Percentiles rank a stretch among this genome's conserved stretches.
Evolutionary conservation across 345 rosid species (phyloP).

Genomic region (Bruguiera parviflora): DNA sequence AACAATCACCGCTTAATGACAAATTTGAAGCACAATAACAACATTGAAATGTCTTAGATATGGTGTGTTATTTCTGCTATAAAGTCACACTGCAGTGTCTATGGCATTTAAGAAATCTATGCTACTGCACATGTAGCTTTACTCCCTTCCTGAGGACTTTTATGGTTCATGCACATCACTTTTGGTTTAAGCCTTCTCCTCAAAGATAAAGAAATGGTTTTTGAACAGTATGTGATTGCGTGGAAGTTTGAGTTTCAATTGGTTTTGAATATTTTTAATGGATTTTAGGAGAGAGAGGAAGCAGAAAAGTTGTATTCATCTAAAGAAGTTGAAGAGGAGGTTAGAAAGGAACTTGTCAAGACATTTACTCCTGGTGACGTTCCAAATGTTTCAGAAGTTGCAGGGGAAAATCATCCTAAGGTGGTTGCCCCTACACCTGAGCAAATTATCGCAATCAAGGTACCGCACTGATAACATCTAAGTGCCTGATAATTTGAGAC

Average conservation of each 20-base stretch:
- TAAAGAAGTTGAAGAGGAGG: conserved; percentile 87
- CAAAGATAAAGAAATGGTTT: neutral
- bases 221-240: neutral
- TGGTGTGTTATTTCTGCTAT: neutral
- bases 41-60: neutral
- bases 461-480: conserved; percentile 22
- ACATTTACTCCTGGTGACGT: conserved; percentile 54
- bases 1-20: neutral
- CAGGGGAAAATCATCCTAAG: conserved; percentile 54
- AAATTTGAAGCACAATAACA: neutral
- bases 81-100: too few relatives aligned
- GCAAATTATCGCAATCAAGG: conserved; percentile 96
- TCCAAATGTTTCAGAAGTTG: conserved; percentile 47
- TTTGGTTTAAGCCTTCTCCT: neutral
- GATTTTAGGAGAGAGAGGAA: conserved; percentile 89
- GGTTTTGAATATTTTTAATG: conserved; percentile 7
- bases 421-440: conserved; percentile 90
- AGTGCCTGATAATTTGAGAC: neutral
- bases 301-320: conserved; percentile 78
- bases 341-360: conserved; percentile 59
- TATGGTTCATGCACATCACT: neutral
- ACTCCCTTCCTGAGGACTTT: neutral
- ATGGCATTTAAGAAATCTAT: too few relatives aligned
- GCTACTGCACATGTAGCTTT: too few relatives aligned
- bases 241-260: neutral